These are phyloP conservation scores for Odontarrhena argentea DNA, from an alignment of 345 rosid species.

Conservation along the genomic window DNA sequence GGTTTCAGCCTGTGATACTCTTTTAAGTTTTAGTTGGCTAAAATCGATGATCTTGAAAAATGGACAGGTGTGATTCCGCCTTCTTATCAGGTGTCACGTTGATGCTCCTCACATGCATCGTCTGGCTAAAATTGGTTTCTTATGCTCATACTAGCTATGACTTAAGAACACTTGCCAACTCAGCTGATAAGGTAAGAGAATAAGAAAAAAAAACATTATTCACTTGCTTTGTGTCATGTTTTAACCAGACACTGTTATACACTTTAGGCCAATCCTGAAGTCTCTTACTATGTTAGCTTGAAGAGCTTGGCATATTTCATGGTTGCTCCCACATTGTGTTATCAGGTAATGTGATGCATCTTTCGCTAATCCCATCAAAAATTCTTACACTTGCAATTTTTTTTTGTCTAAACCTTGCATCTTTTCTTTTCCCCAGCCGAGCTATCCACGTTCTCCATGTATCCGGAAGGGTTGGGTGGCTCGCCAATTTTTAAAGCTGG, in stretches of 20 bases:
- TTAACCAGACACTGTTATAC: slow-evolving; percentile 30
- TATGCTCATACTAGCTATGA: slow-evolving; percentile 92
- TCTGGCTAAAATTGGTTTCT: slow-evolving; percentile 93
- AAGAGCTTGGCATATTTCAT: slow-evolving; percentile 88
- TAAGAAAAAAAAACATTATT: neutral
- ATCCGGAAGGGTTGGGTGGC: slow-evolving; percentile 89
- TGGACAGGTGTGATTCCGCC: slow-evolving; percentile 87
- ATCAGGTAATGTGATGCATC: slow-evolving; percentile 64
- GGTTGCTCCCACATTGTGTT: slow-evolving; percentile 97
- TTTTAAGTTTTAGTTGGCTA: slow-evolving; percentile 9
- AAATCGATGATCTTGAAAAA: slow-evolving; percentile 32
- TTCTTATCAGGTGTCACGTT: slow-evolving; percentile 79
- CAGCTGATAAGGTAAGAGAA: slow-evolving; percentile 61
- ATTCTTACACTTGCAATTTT: slow-evolving; percentile 23
- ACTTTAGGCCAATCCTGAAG: slow-evolving; percentile 54
- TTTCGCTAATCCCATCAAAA: slow-evolving; percentile 3
- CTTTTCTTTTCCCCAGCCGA: slow-evolving; percentile 48
- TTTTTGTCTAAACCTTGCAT: neutral
- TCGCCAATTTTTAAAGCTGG: slow-evolving; percentile 77
- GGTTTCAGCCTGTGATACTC: slow-evolving; percentile 24
- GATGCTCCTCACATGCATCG: slow-evolving; percentile 95
- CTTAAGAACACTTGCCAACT: slow-evolving; percentile 67
- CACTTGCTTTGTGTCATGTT: slow-evolving; percentile 13
- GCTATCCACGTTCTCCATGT: slow-evolving; percentile 82
- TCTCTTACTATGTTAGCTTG: slow-evolving; percentile 55